A percentile compares a stretch with the other conserved stretches of the same genome.
Evolutionary conservation across 139 green algal species (phyloP).

Genomic region (Chlorella sp.): DNA sequence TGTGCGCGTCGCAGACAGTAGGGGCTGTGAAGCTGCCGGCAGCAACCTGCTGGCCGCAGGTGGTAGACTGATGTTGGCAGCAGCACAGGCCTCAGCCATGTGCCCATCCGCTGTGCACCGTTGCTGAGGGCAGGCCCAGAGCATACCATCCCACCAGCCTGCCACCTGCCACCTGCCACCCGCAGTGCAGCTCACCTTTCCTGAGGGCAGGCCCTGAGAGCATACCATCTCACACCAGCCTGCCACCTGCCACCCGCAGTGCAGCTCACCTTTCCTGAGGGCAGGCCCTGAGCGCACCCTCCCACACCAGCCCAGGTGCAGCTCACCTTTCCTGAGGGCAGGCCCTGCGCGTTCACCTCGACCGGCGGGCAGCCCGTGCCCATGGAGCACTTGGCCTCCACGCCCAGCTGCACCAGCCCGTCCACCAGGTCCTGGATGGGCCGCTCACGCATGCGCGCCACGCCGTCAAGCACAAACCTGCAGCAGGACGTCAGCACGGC

Average conservation of each 20-base stretch:
- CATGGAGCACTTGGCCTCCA: constrained; percentile 83
- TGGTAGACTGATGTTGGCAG: too few relatives aligned
- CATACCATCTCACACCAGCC: too few relatives aligned
- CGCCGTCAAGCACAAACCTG: constrained; percentile 82
- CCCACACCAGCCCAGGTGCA: too few relatives aligned
- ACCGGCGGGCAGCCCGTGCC: constrained; percentile 97
- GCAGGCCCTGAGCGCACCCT: too few relatives aligned
- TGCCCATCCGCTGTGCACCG: constrained; percentile 45
- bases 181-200: constrained; percentile 31
- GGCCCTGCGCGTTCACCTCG: constrained; percentile 66
- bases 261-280: constrained; percentile 45
- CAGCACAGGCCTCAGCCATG: too few relatives aligned
- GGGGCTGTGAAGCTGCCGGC: background rate
- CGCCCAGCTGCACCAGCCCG: constrained; percentile 89
- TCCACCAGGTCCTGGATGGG: constrained; percentile 90
- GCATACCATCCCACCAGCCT: too few relatives aligned
- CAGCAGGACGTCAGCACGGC: background rate
- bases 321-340: constrained; percentile 75
- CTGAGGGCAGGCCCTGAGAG: too few relatives aligned
- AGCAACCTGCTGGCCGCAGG: background rate
- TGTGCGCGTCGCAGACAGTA: background rate
- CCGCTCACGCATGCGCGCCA: constrained; percentile 90
- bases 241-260: too few relatives aligned
- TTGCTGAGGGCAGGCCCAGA: too few relatives aligned
- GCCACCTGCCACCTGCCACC: too few relatives aligned